These are phyloP conservation scores for Gilbertella persicaria DNA, from an alignment of 371 early-diverging fungal genomes.

Conservation along the genomic window DNA sequence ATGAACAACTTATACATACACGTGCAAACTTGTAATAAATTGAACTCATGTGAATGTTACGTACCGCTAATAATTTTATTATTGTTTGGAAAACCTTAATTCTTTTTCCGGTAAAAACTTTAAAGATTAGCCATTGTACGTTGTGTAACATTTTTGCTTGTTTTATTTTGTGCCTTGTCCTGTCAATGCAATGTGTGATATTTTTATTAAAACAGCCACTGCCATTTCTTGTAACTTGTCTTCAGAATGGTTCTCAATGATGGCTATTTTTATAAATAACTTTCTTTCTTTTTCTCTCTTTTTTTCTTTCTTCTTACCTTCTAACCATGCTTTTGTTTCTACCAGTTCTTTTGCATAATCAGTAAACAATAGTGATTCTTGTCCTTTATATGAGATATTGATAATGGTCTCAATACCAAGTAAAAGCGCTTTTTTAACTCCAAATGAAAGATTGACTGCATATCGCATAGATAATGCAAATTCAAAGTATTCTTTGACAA, in stretches of 20 bases:
- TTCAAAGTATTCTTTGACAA: constrained; percentile 50
- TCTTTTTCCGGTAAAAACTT: neutral
- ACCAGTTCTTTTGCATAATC: constrained; percentile 33
- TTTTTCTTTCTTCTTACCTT: constrained; percentile 25
- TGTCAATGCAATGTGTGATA: constrained; percentile 18
- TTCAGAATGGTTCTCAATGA: constrained; percentile 16
- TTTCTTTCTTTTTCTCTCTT: no score
- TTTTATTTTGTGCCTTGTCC: neutral
- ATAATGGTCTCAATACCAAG: constrained; percentile 42
- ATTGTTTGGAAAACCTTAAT: constrained; percentile 4
- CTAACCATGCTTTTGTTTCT: constrained; percentile 41
- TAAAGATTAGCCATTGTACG: constrained; percentile 7
- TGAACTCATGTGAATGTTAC: constrained; percentile 18
- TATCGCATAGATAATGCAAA: constrained; percentile 45
- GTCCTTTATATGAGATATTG: constrained; percentile 34
- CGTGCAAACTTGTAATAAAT: neutral
- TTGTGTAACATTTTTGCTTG: neutral
- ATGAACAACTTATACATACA: neutral
- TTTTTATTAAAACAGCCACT: constrained; percentile 1
- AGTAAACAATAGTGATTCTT: constrained; percentile 28
- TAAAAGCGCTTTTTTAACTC: constrained; percentile 32
- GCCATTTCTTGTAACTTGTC: constrained; percentile 10
- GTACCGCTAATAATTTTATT: neutral
- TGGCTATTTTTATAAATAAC: neutral
- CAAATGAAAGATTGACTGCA: constrained; percentile 14